phyloP scores from a whole-genome alignment of 2,329 filamentous ascomycete species.

The Bipolaris victoriae region DNA sequence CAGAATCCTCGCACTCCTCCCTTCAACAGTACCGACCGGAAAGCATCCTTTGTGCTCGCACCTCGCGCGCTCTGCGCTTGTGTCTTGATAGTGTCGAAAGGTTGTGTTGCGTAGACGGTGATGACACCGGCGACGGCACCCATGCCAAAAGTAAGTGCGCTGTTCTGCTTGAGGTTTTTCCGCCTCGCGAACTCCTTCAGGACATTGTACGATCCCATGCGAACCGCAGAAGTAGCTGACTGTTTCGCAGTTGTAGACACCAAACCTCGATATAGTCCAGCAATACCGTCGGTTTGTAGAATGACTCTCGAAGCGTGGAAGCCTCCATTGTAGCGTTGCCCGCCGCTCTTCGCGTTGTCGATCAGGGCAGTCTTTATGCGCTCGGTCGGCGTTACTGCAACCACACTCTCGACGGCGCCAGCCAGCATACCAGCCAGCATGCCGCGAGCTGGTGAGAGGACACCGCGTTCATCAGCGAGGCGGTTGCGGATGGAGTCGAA shows the following conservation, averaged over 20 bases:
- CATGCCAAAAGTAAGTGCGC: constrained; percentile 32
- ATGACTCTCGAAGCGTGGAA: constrained; percentile 35
- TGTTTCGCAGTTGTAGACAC: constrained; percentile 57
- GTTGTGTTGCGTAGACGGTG: constrained; percentile 53
- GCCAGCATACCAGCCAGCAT: constrained; percentile 39
- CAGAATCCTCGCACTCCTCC: constrained; percentile 36
- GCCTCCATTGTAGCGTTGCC: constrained; percentile 27
- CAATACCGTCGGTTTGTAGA: constrained; percentile 50
- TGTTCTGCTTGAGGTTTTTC: constrained; percentile 30
- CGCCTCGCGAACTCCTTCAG: constrained; percentile 47
- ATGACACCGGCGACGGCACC: constrained; percentile 40
- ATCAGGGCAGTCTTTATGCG: constrained; percentile 45
- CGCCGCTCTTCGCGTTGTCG: constrained; percentile 33
- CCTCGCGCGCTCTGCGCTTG: constrained; percentile 44
- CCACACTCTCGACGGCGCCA: constrained; percentile 34
- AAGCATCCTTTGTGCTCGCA: constrained; percentile 32
- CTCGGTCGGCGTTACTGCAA: constrained; percentile 42
- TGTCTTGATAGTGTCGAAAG: constrained; percentile 54
- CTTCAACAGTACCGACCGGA: constrained; percentile 30
- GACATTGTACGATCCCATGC: constrained; percentile 59
- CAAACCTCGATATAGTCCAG: constrained; percentile 55
- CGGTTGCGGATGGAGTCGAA: constrained; percentile 38
- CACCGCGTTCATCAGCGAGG: constrained; percentile 35
- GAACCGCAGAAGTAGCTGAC: constrained; percentile 55
- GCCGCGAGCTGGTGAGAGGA: constrained; percentile 32